phyloP scores from a whole-genome alignment of 2,329 filamentous ascomycete genomes.

The Cylindrodendrum hubeiense region DNA sequence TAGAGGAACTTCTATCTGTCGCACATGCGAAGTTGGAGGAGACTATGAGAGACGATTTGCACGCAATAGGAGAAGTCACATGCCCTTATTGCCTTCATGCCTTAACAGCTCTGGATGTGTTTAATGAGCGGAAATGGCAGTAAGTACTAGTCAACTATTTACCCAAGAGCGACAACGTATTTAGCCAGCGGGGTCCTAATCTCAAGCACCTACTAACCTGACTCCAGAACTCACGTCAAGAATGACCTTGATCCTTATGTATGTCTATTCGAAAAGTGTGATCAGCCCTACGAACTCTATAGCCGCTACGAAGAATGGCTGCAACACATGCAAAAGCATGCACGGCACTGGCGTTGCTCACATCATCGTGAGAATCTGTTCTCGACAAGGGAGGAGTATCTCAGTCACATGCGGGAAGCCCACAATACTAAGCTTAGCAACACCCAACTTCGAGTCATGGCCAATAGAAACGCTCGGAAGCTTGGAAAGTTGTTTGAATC shows the following conservation, averaged over 20 bases:
- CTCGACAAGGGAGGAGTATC: constrained; percentile 6
- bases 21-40: background rate
- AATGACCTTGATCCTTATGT: constrained; percentile 38
- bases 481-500: constrained; percentile 1
- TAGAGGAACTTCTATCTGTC: no score
- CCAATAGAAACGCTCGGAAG: constrained; percentile 7
- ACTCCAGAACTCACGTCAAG: constrained; percentile 27
- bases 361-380: background rate
- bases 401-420: constrained; percentile 20
- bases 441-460: constrained; percentile 15
- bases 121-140: constrained; percentile 30
- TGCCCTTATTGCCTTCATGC: constrained; percentile 31
- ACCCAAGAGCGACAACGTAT: no score
- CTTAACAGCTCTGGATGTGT: constrained; percentile 7
- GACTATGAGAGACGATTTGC: constrained; percentile 25
- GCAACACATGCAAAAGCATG: constrained; percentile 24
- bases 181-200: no score
- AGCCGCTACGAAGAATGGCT: constrained; percentile 24
- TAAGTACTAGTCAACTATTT: background rate
- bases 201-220: background rate
- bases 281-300: constrained; percentile 20
- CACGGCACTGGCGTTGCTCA: constrained; percentile 15
- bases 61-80: constrained; percentile 16
- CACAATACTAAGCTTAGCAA: constrained; percentile 14
- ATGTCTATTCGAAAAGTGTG: constrained; percentile 33